Evolutionary conservation across 1,139 yeast species (phyloP).

Genomic region (Candida sojae): DNA sequence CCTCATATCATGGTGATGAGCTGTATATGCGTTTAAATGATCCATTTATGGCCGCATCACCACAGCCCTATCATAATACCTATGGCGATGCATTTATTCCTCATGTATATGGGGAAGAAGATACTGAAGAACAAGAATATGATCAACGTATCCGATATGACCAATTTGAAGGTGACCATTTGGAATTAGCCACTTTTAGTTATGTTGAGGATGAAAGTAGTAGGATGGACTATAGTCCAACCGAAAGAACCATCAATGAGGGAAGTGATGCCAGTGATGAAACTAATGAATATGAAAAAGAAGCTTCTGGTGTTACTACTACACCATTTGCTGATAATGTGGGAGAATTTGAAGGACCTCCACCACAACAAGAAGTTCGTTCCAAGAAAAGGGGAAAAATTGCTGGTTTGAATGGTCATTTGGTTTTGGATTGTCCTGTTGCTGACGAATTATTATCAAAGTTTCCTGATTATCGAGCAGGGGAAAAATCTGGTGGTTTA

Average conservation of each 20-base stretch:
- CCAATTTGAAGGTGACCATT: constrained; percentile 46
- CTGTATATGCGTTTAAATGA: constrained; percentile 7
- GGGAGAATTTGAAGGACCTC: constrained; percentile 26
- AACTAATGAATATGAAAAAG: constrained; percentile 20
- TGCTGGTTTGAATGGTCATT: constrained; percentile 47
- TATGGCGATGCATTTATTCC: constrained; percentile 48
- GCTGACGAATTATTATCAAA: constrained; percentile 48
- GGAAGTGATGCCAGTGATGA: constrained; percentile 16
- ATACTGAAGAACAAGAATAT: constrained; percentile 43
- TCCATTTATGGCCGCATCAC: constrained; percentile 5
- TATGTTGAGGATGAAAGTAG: constrained; percentile 16
- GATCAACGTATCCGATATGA: constrained; percentile 44
- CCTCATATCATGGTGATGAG: constrained; percentile 20
- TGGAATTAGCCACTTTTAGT: constrained; percentile 36
- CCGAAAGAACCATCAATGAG: constrained; percentile 4
- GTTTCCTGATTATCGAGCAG: constrained; percentile 41
- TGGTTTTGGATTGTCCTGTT: constrained; percentile 53
- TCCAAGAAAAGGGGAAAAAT: constrained; percentile 43
- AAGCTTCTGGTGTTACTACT: constrained; percentile 12
- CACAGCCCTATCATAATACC: constrained; percentile 9
- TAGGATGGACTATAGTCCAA: constrained; percentile 9
- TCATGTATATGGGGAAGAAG: constrained; percentile 43
- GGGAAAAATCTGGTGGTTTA: constrained; percentile 41
- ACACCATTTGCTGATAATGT: constrained; percentile 35
- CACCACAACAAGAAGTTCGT: constrained; percentile 34